phyloP scores from a whole-genome alignment of 768 basidiomycete species.

The Gelatoporia subvermispora region DNA sequence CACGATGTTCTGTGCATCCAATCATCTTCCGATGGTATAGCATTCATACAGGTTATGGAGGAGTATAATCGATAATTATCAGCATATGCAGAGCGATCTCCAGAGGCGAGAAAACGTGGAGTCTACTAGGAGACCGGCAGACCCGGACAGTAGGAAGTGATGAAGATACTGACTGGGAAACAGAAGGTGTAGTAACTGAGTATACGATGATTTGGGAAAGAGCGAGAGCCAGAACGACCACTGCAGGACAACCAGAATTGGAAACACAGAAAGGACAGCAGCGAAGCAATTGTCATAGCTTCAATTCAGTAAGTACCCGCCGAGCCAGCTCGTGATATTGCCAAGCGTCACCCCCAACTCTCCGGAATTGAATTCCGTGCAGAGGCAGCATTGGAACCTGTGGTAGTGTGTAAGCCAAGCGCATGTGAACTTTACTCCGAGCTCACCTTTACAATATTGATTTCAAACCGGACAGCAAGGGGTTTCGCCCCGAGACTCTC shows the following conservation, averaged over 20 bases:
- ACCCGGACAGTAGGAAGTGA: neutral
- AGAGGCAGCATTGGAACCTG: constrained; percentile 91
- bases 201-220: constrained; percentile 1
- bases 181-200: neutral
- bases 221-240: constrained; percentile 1
- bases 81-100: constrained; percentile 18
- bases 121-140: constrained; percentile 3
- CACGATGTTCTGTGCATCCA: neutral
- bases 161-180: neutral
- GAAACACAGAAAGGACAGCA: neutral
- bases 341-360: constrained; percentile 89
- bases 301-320: constrained; percentile 82
- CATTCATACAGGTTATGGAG: constrained; percentile 16
- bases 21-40: constrained; percentile 12
- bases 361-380: constrained; percentile 93
- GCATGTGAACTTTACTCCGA: constrained; percentile 7
- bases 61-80: constrained; percentile 9
- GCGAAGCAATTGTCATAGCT: constrained; percentile 46
- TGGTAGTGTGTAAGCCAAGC: neutral
- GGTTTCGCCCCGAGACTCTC: constrained; percentile 72
- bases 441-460: constrained; percentile 92
- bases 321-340: constrained; percentile 96
- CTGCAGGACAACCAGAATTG: neutral
- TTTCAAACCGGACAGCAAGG: constrained; percentile 91
- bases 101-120: constrained; percentile 4